Base-by-base conservation (phyloP, 139 green algal genomes). In the Tetradesmus obliquus region DNA sequence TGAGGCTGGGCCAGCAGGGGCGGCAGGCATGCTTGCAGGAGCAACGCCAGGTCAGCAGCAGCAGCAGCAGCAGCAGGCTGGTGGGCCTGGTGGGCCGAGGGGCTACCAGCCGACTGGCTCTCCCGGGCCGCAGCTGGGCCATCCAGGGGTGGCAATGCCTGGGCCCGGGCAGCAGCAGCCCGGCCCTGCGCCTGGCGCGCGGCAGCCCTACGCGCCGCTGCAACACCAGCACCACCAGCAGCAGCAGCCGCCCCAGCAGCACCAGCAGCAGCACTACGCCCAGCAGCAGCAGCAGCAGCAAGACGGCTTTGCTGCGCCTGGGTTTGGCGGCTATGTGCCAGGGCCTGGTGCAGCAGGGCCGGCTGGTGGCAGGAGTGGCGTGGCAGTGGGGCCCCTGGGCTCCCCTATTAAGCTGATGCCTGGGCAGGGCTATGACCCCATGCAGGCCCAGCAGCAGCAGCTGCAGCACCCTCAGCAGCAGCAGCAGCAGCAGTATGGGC, bases 241-340 rank as follows among this genome's bases (percentile, higher is more conserved):
- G 57, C 88, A 87, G 69, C 32, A 66, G 5, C 87, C 87, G 72
- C 87, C 84, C 17, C 69, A 24, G 1, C 82, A 62, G 89, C 84
- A 71, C 2, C 89, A 92, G 80, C 88, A 92, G 62, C 55, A 85
- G 22, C 76, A 69, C 0, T 13, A 58, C 55, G 57, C 45, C 51
- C 88, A 91, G 76, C 88, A 86, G 60, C 66, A 20, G 15, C 82
- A 92, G 60, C 88, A 92, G 71, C 88, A 92, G 60, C 88, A 92
- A 51, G 82, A 32, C 13, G 82, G 82, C 82, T 87, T 71, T 71
- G 82, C 45, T 71, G 82, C 45, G 82, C 82, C 82, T 69, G 74
- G 74, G n/a, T 53, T 5, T 82, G 74, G 6, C n/a, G 22, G n/a
- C 58, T 55, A n/a, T 51, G 84, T 20, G 58, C 84, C 22, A 32